Conservation (phyloP, 441 rosid genomes). For the Flueggea neowawraea region DNA sequence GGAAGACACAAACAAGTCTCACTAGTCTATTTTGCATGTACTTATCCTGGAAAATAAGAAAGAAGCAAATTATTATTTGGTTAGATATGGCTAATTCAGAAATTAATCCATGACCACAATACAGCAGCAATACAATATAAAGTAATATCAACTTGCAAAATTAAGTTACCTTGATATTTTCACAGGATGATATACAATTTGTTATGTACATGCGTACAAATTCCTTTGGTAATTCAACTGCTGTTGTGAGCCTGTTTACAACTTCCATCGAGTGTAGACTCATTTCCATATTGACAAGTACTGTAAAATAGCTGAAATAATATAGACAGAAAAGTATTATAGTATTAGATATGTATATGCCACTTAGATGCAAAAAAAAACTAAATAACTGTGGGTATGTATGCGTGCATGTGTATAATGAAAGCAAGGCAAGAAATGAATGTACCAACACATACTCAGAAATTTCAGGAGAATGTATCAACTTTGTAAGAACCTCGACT, state of each 20-base stretch:
- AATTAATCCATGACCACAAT: not conserved
- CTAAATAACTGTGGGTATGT: not conserved
- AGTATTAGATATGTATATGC: not conserved
- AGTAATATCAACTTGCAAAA: not conserved
- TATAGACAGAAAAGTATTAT: not conserved
- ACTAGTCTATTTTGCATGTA: conserved; percentile 99
- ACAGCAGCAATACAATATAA: not conserved
- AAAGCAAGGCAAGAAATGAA: not conserved
- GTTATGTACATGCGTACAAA: conserved; percentile 88
- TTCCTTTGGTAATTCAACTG: conserved; percentile 91
- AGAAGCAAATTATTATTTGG: not conserved
- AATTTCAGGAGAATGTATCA: conserved; percentile 85
- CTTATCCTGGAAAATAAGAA: conserved; percentile 68
- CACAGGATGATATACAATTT: conserved; percentile 92
- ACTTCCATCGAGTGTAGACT: conserved; percentile 99
- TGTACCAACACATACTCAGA: conserved; percentile 54
- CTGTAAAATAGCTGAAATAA: conserved; percentile 70
- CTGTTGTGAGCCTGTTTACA: conserved; percentile 94
- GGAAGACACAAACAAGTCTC: conserved; percentile 96
- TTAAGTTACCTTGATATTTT: conserved; percentile 72
- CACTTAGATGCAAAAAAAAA: not conserved
- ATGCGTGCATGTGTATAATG: not conserved
- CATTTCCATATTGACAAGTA: conserved; percentile 95
- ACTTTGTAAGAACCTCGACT: conserved; percentile 86
- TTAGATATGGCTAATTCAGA: not conserved